Percentiles rank a stretch among this genome's conserved stretches.
phyloP scores from a whole-genome alignment of 148 eudicot species.

The Fallopia convolvulus region DNA sequence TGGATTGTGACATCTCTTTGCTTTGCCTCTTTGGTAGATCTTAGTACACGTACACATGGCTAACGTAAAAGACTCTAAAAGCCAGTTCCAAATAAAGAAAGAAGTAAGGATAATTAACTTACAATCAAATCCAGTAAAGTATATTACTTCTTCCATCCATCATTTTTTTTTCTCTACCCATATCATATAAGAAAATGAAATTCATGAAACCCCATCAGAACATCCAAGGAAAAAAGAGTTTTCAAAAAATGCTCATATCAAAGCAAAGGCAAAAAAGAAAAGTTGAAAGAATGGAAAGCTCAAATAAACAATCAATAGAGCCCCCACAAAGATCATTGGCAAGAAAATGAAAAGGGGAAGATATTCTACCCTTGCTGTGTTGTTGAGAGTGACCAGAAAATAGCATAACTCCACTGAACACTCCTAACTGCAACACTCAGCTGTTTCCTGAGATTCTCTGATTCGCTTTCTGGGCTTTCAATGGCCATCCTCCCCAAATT shows the following conservation, averaged over 20 bases:
- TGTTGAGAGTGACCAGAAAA: slow-evolving; percentile 47
- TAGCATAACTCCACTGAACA: slow-evolving; percentile 55
- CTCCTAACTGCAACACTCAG: slow-evolving; percentile 50
- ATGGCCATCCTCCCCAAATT: slow-evolving; percentile 13
- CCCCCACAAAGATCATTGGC: not conserved
- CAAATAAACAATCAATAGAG: not conserved
- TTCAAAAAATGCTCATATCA: not conserved
- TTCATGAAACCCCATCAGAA: not conserved
- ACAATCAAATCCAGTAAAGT: not conserved
- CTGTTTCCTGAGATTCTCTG: slow-evolving; percentile 29
- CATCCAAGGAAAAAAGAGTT: not conserved
- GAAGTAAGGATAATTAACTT: not conserved
- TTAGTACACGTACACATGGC: not conserved
- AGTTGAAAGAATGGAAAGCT: not conserved
- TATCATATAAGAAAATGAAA: not conserved
- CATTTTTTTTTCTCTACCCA: not conserved
- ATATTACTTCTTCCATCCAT: not conserved
- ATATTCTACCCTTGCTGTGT: slow-evolving; percentile 30
- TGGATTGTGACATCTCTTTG: not conserved
- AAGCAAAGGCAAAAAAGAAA: not conserved
- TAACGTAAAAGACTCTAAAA: not conserved
- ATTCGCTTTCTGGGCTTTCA: slow-evolving; percentile 26
- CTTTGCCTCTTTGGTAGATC: not conserved
- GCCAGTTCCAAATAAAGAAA: slow-evolving; percentile 1
- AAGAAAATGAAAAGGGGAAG: not conserved